Evolutionary conservation across 2,329 filamentous ascomycete species (phyloP), one percentile per base, ranked within the genome.

Genomic region (Curvularia spicifera): DNA sequence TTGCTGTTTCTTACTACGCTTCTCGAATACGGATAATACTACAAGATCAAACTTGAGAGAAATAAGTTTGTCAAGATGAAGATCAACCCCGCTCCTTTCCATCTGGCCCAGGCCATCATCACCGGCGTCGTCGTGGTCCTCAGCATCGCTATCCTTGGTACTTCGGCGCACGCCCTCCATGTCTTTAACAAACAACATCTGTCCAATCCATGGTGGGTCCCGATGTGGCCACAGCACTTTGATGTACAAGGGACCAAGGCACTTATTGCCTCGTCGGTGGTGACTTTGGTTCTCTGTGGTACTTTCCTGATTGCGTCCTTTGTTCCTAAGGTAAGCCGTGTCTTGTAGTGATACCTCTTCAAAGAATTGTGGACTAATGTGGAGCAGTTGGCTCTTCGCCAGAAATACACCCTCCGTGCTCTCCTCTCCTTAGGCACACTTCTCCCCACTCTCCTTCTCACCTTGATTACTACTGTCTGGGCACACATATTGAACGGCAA

Each of bases 201-300:
- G 7, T 73, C 73, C 26, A 82, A 82, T 61, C 76, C 77, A 24
- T 83, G 80, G 79, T 81, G 80, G 74, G 70, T 82, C 4, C 79
- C 80, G 1, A 63, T 82, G 42, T 83, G 81, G 81, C 77, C 76
- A 0, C 73, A 77, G 9, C 81, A 82, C 65, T 82, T 82, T 62
- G 76, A 82, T 42, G 75, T 75, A 1, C 69, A 75, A 18, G 80
- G 80, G 15, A 78, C 81, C 4, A 76, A 78, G 33, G 73, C 72
- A 0, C 59, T 81, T 13, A 71, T 82, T 33, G 80, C 76, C 1
- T 76, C 78, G 2, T 70, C 72, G 1, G 71, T 72, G 0, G 71
- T 76, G 1, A 72, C 79, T 1, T 44, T 81, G 1, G 60, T 80
- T 0, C 62, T 81, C n/a, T 80, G 78, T 12, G 56, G 66, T 20